Conservation (phyloP, 106 monocot species). For the Dendrobium chrysotoxum region DNA sequence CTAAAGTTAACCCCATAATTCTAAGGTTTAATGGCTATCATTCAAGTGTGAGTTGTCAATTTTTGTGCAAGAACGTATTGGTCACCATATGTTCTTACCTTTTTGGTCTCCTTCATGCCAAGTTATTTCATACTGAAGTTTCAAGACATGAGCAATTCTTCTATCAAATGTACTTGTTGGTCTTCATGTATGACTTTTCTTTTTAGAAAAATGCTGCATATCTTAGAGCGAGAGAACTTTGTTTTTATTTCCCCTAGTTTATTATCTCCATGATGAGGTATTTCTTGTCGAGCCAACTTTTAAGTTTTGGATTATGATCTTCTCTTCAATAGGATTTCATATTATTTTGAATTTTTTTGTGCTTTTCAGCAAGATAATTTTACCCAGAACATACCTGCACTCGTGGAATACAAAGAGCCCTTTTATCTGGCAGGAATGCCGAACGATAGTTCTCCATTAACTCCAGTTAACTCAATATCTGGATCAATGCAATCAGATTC, state of each 20-base stretch:
- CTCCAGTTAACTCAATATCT: conserved; percentile 30
- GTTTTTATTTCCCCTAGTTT: not conserved
- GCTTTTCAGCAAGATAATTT: conserved; percentile 25
- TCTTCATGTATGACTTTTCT: not conserved
- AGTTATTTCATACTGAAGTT: not conserved
- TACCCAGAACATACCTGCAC: not conserved
- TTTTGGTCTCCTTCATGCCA: not conserved
- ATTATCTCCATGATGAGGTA: not conserved
- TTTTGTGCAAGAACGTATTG: not conserved
- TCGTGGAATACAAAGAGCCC: conserved; percentile 11
- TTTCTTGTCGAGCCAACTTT: not conserved
- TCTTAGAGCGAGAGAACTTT: not conserved
- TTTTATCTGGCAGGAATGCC: conserved; percentile 3
- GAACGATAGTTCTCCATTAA: conserved; percentile 22
- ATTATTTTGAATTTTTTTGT: conserved; percentile 4
- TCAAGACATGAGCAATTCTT: too few species aligned
- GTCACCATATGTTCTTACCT: not conserved
- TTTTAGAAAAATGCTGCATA: not conserved
- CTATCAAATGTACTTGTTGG: not conserved
- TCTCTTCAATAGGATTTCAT: not conserved
- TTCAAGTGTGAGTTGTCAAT: not conserved
- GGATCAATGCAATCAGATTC: conserved; percentile 41
- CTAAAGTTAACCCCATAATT: not conserved
- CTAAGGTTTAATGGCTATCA: not conserved
- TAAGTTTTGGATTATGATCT: not conserved